A percentile compares a stretch with the other conserved stretches of the same genome.
Conservation (phyloP, 495 filamentous ascomycete species). For the Tuber aestivum region DNA sequence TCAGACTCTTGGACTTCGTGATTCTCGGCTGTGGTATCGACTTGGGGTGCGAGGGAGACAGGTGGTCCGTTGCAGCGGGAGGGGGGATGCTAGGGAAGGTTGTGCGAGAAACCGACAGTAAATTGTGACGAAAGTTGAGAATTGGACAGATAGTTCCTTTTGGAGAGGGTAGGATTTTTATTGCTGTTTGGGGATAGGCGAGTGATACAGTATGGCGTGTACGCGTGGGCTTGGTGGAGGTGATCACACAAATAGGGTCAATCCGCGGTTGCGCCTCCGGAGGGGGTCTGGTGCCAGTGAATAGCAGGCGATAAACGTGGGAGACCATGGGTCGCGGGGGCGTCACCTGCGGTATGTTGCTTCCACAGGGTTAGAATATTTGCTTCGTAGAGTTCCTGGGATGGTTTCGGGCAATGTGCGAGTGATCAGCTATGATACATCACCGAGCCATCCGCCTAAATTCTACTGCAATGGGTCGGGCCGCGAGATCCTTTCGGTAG, state of each 20-base stretch:
- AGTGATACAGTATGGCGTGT: background rate
- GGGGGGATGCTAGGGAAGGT: background rate
- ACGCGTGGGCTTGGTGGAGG: background rate
- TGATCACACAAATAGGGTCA: background rate
- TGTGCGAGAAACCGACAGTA: background rate
- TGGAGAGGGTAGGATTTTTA: background rate
- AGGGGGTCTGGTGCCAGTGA: background rate
- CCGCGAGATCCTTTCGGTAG: background rate
- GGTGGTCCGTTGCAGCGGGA: background rate
- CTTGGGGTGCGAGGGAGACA: background rate
- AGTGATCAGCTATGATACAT: background rate
- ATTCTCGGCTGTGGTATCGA: background rate
- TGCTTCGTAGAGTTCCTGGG: background rate
- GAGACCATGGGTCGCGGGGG: background rate
- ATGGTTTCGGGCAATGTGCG: background rate
- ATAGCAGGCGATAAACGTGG: background rate
- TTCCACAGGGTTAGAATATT: background rate
- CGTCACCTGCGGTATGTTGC: background rate
- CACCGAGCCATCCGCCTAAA: background rate
- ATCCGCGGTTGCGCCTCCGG: background rate
- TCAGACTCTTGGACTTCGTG: background rate
- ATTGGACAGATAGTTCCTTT: constrained; percentile 3
- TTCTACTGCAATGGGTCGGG: background rate
- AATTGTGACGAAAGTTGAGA: background rate
- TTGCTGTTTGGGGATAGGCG: background rate